Evolutionary conservation across 768 basidiomycete species (phyloP).

Genomic region (Daedaleopsis nitida): DNA sequence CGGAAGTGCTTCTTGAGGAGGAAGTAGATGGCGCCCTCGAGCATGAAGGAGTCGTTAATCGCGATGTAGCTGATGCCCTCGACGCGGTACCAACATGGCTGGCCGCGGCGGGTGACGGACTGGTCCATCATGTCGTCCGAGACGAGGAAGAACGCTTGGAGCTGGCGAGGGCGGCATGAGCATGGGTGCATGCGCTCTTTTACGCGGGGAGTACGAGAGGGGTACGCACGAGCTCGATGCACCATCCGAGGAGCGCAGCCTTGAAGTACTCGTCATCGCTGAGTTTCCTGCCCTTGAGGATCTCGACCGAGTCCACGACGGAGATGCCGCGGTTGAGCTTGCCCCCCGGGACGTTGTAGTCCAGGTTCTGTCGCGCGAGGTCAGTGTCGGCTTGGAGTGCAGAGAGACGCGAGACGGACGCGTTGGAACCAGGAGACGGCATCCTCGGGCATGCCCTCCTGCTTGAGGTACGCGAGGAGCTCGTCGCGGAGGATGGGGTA

Average conservation of each 20-base stretch:
- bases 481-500: conserved; percentile 77
- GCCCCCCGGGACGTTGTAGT: conserved; percentile 95
- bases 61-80: conserved; percentile 79
- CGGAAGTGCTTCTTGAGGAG: conserved; percentile 89
- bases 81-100: conserved; percentile 91
- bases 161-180: conserved; percentile 42
- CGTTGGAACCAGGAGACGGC: conserved; percentile 83
- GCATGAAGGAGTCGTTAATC: conserved; percentile 96
- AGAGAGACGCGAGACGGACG: conserved; percentile 44
- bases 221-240: conserved; percentile 88
- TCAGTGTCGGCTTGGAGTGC: not conserved
- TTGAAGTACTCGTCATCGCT: conserved; percentile 86
- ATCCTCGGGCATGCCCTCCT: conserved; percentile 80
- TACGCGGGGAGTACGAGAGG: not conserved
- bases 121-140: conserved; percentile 98
- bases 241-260: conserved; percentile 91
- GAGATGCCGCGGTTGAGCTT: conserved; percentile 98
- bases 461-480: conserved; percentile 66
- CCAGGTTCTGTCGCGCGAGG: conserved; percentile 61
- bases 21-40: conserved; percentile 91
- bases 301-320: conserved; percentile 90
- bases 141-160: conserved; percentile 98
- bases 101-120: conserved; percentile 89
- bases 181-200: not conserved
- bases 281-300: conserved; percentile 71